phyloP scores from a whole-genome alignment of 2,329 filamentous ascomycete species.

The Ceratocystis smalleyi region DNA sequence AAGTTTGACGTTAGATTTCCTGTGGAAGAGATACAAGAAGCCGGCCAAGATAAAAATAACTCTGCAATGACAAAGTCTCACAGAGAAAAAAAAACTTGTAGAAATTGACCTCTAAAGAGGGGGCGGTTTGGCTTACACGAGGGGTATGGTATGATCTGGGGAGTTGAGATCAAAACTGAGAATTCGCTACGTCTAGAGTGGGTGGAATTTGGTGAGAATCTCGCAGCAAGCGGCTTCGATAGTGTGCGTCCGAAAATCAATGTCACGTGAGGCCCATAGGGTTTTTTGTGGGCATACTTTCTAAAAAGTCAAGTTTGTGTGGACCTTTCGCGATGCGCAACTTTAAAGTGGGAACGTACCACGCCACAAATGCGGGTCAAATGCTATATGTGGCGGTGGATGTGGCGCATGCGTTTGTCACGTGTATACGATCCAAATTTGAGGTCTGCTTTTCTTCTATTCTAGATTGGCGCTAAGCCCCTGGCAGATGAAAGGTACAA shows the following conservation, averaged over 20 bases:
- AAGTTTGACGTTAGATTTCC: slow-evolving; percentile 21
- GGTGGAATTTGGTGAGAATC: slow-evolving; percentile 18
- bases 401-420: slow-evolving; percentile 3
- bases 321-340: neutral
- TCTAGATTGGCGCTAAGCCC: slow-evolving; percentile 10
- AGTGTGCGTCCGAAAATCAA: slow-evolving; percentile 15
- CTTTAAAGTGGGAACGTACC: neutral
- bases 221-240: slow-evolving; percentile 12
- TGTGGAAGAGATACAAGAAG: slow-evolving; percentile 15
- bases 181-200: slow-evolving; percentile 17
- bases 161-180: slow-evolving; percentile 17
- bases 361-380: neutral
- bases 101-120: slow-evolving; percentile 7
- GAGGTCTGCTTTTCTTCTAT: slow-evolving; percentile 3
- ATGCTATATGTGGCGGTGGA: neutral
- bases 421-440: slow-evolving; percentile 10
- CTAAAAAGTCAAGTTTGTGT: slow-evolving; percentile 14
- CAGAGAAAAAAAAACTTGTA: slow-evolving; percentile 6
- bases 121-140: slow-evolving; percentile 16
- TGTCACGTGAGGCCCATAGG: slow-evolving; percentile 16
- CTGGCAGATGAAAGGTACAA: slow-evolving; percentile 14
- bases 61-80: slow-evolving; percentile 9
- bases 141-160: slow-evolving; percentile 17
- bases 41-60: slow-evolving; percentile 13
- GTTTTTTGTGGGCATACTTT: slow-evolving; percentile 16